Conservation (phyloP, 139 green algal genomes). For the Auxenochlorella pyrenoidosa region DNA sequence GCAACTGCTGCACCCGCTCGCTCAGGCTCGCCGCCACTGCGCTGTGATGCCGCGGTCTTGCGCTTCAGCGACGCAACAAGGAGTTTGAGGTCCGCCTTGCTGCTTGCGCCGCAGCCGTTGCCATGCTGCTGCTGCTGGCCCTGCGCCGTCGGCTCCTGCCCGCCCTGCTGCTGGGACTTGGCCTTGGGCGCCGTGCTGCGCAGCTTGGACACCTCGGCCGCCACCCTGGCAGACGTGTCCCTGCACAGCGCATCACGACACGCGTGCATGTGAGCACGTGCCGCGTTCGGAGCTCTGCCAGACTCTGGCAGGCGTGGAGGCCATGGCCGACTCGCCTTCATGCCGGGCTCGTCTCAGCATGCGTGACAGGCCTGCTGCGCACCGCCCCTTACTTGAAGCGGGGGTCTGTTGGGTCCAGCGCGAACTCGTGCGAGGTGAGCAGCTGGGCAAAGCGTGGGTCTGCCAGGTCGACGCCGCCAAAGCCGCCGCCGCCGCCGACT, state of each 20-base stretch:
- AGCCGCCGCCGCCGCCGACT: background rate
- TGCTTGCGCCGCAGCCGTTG: slow-evolving; percentile 1
- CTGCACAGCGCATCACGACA: background rate
- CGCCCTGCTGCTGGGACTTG: slow-evolving; percentile 2
- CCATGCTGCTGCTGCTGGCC: background rate
- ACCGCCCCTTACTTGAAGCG: slow-evolving; percentile 57
- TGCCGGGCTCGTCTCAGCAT: too few relatives aligned
- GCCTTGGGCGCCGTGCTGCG: slow-evolving; percentile 22
- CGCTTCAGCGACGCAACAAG: slow-evolving; percentile 84
- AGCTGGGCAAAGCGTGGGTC: slow-evolving; percentile 86
- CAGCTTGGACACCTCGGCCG: slow-evolving; percentile 11
- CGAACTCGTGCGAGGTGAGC: slow-evolving; percentile 75
- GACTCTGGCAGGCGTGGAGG: background rate
- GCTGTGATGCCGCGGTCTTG: slow-evolving; percentile 45
- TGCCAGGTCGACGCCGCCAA: slow-evolving; percentile 55
- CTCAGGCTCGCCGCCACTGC: background rate
- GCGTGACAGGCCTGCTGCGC: background rate
- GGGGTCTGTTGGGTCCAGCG: slow-evolving; percentile 94
- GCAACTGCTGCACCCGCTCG: background rate
- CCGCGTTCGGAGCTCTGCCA: too few relatives aligned
- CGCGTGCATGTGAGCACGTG: too few relatives aligned
- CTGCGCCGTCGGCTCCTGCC: background rate
- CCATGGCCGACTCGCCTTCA: too few relatives aligned
- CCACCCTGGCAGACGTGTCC: slow-evolving; percentile 19
- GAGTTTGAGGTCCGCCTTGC: slow-evolving; percentile 53